These are phyloP conservation scores for Millerozyma acaciae DNA, from an alignment of 805 yeast species.

Conservation along the genomic window DNA sequence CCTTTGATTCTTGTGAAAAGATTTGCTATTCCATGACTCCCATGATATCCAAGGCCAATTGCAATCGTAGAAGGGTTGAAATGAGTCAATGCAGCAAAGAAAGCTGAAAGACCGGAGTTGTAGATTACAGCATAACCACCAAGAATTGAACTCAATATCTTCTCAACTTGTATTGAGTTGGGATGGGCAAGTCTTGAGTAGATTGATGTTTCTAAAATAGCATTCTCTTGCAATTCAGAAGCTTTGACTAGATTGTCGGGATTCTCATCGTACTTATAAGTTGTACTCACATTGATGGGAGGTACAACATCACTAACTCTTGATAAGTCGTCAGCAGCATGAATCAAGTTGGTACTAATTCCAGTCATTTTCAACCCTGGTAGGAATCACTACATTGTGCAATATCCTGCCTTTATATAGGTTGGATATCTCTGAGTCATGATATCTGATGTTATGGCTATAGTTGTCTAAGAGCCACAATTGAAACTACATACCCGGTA, in stretches of 20 bases:
- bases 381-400: too few relatives aligned
- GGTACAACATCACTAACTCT: conserved; percentile 67
- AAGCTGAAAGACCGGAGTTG: conserved; percentile 78
- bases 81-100: conserved; percentile 66
- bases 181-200: conserved; percentile 81
- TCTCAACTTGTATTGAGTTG: conserved; percentile 63
- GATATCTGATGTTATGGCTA: too few relatives aligned
- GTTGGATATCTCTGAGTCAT: too few relatives aligned
- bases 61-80: conserved; percentile 71
- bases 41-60: conserved; percentile 81
- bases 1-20: conserved; percentile 61
- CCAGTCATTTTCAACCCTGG: conserved; percentile 45
- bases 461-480: too few relatives aligned
- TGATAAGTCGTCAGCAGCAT: conserved; percentile 61
- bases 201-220: conserved; percentile 5
- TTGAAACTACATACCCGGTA: too few relatives aligned
- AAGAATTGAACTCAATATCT: conserved; percentile 54
- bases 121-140: conserved; percentile 67
- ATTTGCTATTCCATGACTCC: conserved; percentile 68
- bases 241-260: conserved; percentile 53
- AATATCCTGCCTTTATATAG: too few relatives aligned
- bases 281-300: conserved; percentile 80
- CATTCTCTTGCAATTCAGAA: conserved; percentile 14
- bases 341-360: conserved; percentile 56
- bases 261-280: conserved; percentile 62